These are phyloP conservation scores for Yarrowia galli DNA, from an alignment of 1,139 yeast genomes.

Conservation along the genomic window DNA sequence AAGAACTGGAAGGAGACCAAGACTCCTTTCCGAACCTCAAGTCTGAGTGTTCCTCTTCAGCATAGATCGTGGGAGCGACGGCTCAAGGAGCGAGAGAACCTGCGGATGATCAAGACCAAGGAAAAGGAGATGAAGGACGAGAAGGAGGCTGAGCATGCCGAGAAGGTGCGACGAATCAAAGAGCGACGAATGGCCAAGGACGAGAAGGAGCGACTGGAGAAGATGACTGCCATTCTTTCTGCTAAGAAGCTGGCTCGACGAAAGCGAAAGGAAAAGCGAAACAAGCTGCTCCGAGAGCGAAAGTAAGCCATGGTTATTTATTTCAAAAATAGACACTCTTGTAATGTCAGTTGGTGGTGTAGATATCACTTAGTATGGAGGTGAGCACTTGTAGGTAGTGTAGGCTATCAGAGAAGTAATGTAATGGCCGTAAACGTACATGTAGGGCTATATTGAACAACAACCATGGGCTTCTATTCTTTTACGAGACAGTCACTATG, in stretches of 20 bases:
- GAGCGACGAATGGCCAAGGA: slow-evolving; percentile 52
- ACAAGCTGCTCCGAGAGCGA: slow-evolving; percentile 55
- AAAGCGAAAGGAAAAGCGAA: slow-evolving; percentile 54
- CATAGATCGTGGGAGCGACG: slow-evolving; percentile 50
- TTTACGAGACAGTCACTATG: too few relatives aligned
- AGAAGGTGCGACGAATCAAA: slow-evolving; percentile 48
- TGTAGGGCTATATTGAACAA: too few relatives aligned
- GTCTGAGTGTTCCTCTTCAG: slow-evolving; percentile 46
- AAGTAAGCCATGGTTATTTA: slow-evolving; percentile 41
- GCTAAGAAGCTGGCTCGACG: slow-evolving; percentile 54
- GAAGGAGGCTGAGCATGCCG: slow-evolving; percentile 49
- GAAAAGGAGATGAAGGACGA: slow-evolving; percentile 53
- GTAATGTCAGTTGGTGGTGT: too few relatives aligned
- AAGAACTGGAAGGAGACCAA: slow-evolving; percentile 52
- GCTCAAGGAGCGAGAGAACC: slow-evolving; percentile 47
- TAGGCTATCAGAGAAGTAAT: too few relatives aligned
- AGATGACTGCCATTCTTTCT: slow-evolving; percentile 54
- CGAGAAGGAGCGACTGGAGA: slow-evolving; percentile 54
- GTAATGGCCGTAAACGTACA: too few relatives aligned
- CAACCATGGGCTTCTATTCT: too few relatives aligned
- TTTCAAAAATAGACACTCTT: background rate
- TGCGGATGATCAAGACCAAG: slow-evolving; percentile 49
- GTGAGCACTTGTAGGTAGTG: too few relatives aligned
- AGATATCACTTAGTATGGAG: too few relatives aligned
- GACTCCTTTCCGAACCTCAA: slow-evolving; percentile 47